Base-by-base conservation (phyloP, 2,329 filamentous ascomycete species). In the Talaromyces sp. region DNA sequence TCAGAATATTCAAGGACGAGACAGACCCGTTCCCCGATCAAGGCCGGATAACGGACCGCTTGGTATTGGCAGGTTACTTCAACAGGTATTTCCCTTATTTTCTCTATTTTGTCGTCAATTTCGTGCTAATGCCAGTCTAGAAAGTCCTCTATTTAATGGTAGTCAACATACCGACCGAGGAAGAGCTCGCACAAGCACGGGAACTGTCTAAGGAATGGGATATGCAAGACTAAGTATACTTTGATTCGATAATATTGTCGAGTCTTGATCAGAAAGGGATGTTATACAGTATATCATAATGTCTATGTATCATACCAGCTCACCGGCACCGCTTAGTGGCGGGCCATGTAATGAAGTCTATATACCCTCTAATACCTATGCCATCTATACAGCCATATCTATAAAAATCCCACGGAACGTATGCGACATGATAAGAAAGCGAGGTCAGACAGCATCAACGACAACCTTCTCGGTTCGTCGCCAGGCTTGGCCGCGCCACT, bases 71-170 rank as follows among this genome's bases (percentile, higher is more conserved):
- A 22, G 52, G 11, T 56, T 56, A 56, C 33, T 56, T 19, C 31
- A 56, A 3, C 31, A 22, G 50, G 50, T 54, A 54, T n/a, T 54
- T 54, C 16, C 9, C 9, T 9, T 19, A 6, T 35, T 31, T 31
- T 31, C 27, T 31, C 27, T 31, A 0, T 27, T 31, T 31, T 31
- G 5, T 6, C 27, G 27, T 31, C 27, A 31, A 31, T 31, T 31
- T 6, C 27, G 4, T 31, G 27, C 50, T 54, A 37, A 54, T 7
- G 2, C 35, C n/a, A 35, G 8, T 22, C 8, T 24, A 61, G 79
- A 78, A 83, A 72, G 80, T 84, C 13, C 68, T 85, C 27, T 85
- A 84, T 67, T 68, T 85, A 63, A 80, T 83, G 74, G 79, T 85
- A 61, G 81, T 84, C 16, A 84, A 84, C 65, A 75, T 84, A 75